Evolutionary conservation across 176 grass and related monocot genomes (phyloP).

Genomic region (Cymbopogon citratus): DNA sequence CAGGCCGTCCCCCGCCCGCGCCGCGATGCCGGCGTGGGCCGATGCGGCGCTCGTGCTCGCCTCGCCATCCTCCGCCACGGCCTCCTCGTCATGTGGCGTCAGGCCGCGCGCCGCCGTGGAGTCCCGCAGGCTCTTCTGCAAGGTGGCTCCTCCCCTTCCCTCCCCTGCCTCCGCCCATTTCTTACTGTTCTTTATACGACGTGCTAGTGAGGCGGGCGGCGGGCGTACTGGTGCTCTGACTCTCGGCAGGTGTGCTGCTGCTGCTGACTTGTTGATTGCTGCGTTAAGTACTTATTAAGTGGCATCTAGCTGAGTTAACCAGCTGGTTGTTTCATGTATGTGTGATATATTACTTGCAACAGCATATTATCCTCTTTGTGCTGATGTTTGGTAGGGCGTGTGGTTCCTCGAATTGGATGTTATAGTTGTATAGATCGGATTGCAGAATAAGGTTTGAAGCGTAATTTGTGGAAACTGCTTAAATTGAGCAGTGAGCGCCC

Average conservation of each 20-base stretch:
- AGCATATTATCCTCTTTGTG: too few relatives aligned
- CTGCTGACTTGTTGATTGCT: neutral
- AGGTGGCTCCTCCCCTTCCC: neutral
- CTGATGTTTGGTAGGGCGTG: neutral
- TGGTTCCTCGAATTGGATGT: neutral
- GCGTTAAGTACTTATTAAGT: neutral
- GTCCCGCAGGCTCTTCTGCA: slow-evolving; percentile 25
- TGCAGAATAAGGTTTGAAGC: neutral
- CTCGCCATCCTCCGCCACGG: slow-evolving; percentile 14
- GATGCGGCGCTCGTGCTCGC: slow-evolving; percentile 36
- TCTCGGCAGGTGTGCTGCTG: neutral
- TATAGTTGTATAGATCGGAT: neutral
- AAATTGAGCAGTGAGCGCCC: neutral
- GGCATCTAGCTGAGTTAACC: neutral
- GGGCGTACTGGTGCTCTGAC: too few relatives aligned
- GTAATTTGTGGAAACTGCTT: neutral
- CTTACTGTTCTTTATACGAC: neutral
- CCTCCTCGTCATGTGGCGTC: slow-evolving; percentile 1
- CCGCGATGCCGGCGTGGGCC: slow-evolving; percentile 46
- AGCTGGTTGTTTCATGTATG: neutral
- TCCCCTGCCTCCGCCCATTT: neutral
- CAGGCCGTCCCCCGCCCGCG: neutral
- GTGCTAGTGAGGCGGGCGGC: too few relatives aligned
- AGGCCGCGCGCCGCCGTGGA: slow-evolving; percentile 11
- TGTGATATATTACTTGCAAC: neutral